phyloP scores from a whole-genome alignment of 306 rosid genomes.

The Nissolia schottii region DNA sequence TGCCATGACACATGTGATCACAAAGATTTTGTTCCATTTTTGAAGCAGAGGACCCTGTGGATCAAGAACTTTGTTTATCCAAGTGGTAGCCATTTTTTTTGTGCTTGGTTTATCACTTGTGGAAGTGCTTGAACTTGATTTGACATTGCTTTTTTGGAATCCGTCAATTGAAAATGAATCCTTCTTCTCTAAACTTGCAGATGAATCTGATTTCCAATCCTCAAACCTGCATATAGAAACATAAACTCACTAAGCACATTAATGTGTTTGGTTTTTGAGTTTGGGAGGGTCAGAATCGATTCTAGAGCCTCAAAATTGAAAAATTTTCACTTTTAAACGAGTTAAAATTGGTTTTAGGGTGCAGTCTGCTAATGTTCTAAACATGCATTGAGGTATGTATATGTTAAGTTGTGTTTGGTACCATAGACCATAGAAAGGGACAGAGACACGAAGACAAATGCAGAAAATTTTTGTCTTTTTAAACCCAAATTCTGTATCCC shows the following conservation, averaged over 20 bases:
- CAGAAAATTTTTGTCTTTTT: too few relatives aligned
- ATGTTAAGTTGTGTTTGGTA: too few relatives aligned
- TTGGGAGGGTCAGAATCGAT: too few relatives aligned
- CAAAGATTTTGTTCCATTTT: slow-evolving; percentile 83
- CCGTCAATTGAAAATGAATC: slow-evolving; percentile 29
- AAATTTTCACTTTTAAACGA: too few relatives aligned
- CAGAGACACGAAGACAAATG: too few relatives aligned
- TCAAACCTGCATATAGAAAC: slow-evolving; percentile 43
- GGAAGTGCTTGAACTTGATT: slow-evolving; percentile 31
- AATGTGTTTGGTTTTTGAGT: too few relatives aligned
- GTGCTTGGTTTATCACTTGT: slow-evolving; percentile 22
- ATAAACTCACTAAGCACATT: neutral
- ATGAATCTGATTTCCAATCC: slow-evolving; percentile 54
- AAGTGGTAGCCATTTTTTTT: slow-evolving; percentile 21
- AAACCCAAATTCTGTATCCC: too few relatives aligned
- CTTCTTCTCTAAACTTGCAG: slow-evolving; percentile 30
- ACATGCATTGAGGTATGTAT: too few relatives aligned
- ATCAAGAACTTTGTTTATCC: slow-evolving; percentile 51
- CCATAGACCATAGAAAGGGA: too few relatives aligned
- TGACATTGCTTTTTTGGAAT: slow-evolving; percentile 26
- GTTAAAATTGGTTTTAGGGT: too few relatives aligned
- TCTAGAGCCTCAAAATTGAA: too few relatives aligned
- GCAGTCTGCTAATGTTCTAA: too few relatives aligned
- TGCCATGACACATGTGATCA: slow-evolving; percentile 65
- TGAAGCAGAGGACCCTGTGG: slow-evolving; percentile 82